Base-by-base conservation (phyloP, 208 protist species). In the Blechomonas ayalai region DNA sequence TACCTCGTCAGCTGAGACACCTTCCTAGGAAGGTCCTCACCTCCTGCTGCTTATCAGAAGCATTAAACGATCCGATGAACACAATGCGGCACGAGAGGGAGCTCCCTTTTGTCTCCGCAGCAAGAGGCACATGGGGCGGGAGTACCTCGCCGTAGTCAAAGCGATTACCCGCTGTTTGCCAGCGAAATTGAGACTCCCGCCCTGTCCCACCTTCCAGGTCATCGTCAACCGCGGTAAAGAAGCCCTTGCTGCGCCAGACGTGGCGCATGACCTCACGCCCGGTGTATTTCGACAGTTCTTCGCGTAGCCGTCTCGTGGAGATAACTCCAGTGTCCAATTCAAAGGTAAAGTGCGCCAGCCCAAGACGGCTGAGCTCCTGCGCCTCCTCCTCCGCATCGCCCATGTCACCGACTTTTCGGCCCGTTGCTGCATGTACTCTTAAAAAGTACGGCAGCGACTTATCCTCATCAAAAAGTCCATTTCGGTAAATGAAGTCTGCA, bases 181-280 rank as follows among this genome's bases (percentile, higher is more conserved):
- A 77, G 18, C 63, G 57, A 19, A 77, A 77, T 46, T 73, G 63
- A 23, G 25, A 24, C 31, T 4, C 4, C 20, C 18, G 8, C n/a
- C n/a, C 13, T 23, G 9, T 8, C 36, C 23, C 19, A 46, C 20
- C 24, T 12, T 12, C 9, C 22, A 10, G 13, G 44, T 61, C 41
- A 31, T 72, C 63, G 31, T 77, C 69, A 4, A 60, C 24, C 19
- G 58, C 69, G 16, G 16, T 37, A 35, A 77, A 72, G 50, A 67
- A 77, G n/a, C 69, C 69, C 33, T 77, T 77, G 51, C 69, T 77
- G n/a, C 69, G 56, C 69, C 69, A 77, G 26, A 77, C 69, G 16
- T 28, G n/a, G 9, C 29, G 18, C 10, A 75, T 41, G 34, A 75
- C 33, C 35, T 34, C 33, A n/a, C 42, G 57, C 8, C 35, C 56